Percentiles rank a stretch among this genome's conserved stretches.
Evolutionary conservation across 768 basidiomycete genomes (phyloP).

Genomic region (Boletus sp.): DNA sequence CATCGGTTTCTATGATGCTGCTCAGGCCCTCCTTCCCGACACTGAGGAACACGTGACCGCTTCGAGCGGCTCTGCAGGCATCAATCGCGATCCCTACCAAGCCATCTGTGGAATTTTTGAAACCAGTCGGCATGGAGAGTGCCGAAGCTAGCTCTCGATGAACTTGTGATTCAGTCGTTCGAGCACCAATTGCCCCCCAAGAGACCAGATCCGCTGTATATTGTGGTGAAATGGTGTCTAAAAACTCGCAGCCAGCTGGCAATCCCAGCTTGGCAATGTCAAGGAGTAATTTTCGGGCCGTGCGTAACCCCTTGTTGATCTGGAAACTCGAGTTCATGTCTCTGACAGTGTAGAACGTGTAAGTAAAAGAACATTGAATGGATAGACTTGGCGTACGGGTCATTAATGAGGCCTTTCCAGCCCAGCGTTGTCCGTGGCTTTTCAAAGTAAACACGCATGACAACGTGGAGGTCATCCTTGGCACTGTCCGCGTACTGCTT

Average conservation of each 20-base stretch:
- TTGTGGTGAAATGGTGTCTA: slow-evolving; percentile 75
- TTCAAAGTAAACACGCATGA: slow-evolving; percentile 99
- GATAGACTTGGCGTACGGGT: slow-evolving; percentile 48
- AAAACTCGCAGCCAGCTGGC: slow-evolving; percentile 95
- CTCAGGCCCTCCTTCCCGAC: slow-evolving; percentile 96
- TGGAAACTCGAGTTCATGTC: slow-evolving; percentile 91
- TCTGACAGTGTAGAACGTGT: slow-evolving; percentile 4
- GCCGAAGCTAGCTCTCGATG: slow-evolving; percentile 86
- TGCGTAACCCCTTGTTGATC: slow-evolving; percentile 93
- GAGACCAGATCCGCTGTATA: slow-evolving; percentile 92
- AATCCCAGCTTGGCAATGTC: slow-evolving; percentile 89
- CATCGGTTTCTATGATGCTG: slow-evolving; percentile 93
- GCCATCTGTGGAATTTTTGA: slow-evolving; percentile 98
- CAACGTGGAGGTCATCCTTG: slow-evolving; percentile 83
- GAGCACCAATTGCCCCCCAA: slow-evolving; percentile 95
- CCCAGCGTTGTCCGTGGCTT: slow-evolving; percentile 95
- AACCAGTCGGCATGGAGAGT: slow-evolving; percentile 94
- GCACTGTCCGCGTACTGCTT: slow-evolving; percentile 75
- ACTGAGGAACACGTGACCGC: slow-evolving; percentile 91
- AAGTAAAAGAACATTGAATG: neutral
- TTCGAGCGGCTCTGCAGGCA: slow-evolving; percentile 88
- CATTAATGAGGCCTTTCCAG: slow-evolving; percentile 99
- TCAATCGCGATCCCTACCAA: slow-evolving; percentile 89
- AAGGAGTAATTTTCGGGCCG: slow-evolving; percentile 81
- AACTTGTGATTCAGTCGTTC: slow-evolving; percentile 91